phyloP scores from a whole-genome alignment of 768 basidiomycete species.

The Porphyrellus cyaneotinctus region DNA sequence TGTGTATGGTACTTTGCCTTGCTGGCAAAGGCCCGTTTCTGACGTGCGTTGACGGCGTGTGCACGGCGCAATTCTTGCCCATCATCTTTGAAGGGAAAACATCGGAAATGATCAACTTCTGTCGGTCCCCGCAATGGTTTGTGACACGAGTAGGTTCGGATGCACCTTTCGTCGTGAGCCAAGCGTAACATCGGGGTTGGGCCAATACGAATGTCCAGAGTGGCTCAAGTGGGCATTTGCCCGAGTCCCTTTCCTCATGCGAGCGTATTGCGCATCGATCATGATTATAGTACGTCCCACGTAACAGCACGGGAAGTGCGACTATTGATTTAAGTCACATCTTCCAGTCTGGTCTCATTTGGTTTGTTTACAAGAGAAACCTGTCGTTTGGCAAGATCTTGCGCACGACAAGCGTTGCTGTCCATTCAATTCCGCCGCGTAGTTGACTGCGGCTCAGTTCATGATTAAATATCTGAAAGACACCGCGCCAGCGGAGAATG shows the following conservation, averaged over 20 bases:
- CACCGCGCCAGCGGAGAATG: not conserved
- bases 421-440: too few relatives aligned
- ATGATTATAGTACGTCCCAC: constrained; percentile 33
- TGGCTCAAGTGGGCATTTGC: constrained; percentile 2
- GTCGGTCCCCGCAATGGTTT: constrained; percentile 54
- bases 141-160: constrained; percentile 27
- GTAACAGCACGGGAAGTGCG: not conserved
- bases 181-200: not conserved
- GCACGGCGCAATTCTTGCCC: constrained; percentile 59
- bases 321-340: not conserved
- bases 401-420: not conserved
- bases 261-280: constrained; percentile 41
- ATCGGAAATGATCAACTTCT: constrained; percentile 53
- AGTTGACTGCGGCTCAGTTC: not conserved
- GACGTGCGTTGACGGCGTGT: constrained; percentile 8
- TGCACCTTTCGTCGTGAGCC: constrained; percentile 26
- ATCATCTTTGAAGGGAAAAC: constrained; percentile 48
- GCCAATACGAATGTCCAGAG: not conserved
- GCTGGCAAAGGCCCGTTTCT: constrained; percentile 1
- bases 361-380: constrained; percentile 1
- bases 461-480: constrained; percentile 1
- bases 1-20: constrained; percentile 37
- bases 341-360: constrained; percentile 1
- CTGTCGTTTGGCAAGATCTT: not conserved
- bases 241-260: not conserved